Base-by-base conservation (phyloP, 257 asterid genomes). In the Lavandula angustifolia region DNA sequence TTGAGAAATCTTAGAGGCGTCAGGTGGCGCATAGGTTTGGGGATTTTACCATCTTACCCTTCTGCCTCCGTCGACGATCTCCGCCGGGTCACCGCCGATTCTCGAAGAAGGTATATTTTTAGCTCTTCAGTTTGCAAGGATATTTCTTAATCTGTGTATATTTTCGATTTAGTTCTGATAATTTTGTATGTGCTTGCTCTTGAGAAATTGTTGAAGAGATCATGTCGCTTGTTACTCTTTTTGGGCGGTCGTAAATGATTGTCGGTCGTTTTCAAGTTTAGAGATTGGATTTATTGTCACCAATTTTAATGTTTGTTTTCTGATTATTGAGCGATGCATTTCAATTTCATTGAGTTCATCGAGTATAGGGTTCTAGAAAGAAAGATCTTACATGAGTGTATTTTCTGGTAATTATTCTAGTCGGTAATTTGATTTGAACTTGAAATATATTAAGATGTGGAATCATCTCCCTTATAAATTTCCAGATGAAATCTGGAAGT, bases 1-100 rank as follows among this genome's bases (percentile, higher is more conserved):
- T 13, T 84, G 55, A 68, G 75, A 17, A 79, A 86, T 79, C 87
- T 94, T 6, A 81, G 99, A 87, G 89, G 99, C 49, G 85, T 90
- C 10, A 87, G 72, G 82, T 94, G 99, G 99, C 96, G 99, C 50
- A 69, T 87, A 48, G 85, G 83, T 81, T 84, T 94, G 91, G 99
- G 96, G 64, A 86, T 90, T 81, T 81, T 92, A 63, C 94, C 99
- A 9, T 73, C 88, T 80, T 82, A 90, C n/a, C 78, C 84, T 56
- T 76, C 86, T 32, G 76, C 91, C 9, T 79, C 97, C 43, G 64
- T 90, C 16, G 95, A 84, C 41, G 91, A 90, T 78, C 91, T 94
- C 75, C 96, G 99, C 35, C 83, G 95, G 62, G 89, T 83, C 10
- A 77, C 87, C 6, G 99, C 99, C 64, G 73, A 94, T 81, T 82